Evolutionary conservation across 169 alveolate genomes (phyloP), one percentile per base, ranked within the genome.

Genomic region (Perkinsus chesapeaki): DNA sequence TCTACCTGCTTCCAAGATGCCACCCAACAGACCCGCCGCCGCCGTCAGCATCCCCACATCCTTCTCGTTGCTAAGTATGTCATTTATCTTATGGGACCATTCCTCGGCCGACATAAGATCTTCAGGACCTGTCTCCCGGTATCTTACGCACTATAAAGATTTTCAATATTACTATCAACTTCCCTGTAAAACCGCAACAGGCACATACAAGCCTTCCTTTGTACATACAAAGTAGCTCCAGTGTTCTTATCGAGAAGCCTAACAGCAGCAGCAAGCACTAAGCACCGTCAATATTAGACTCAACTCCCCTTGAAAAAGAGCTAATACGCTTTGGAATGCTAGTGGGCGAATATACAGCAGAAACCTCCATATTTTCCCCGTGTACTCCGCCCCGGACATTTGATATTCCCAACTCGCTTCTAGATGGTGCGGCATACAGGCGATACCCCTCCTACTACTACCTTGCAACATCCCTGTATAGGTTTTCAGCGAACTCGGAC

Each of bases 401-500:
- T n/a, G n/a, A n/a, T n/a, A n/a, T n/a, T n/a, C n/a, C n/a, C n/a
- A n/a, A n/a, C n/a, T n/a, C n/a, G n/a, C n/a, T n/a, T n/a, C n/a
- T n/a, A n/a, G n/a, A n/a, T n/a, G n/a, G n/a, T n/a, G n/a, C n/a
- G n/a, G n/a, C n/a, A n/a, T n/a, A n/a, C n/a, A 31, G 94, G 92
- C 34, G 93, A 39, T 48, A 43, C 7, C 37, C 60, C 93, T 3
- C 95, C 92, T 10, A 95, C 73, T 3, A 95, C 96, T 39, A 96
- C 93, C 92, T 91, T 95, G 47, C 95, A 73, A 97, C 94, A 60
- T 96, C 98, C n/a, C 95, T 94, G 92, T 95, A 95, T 47, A 97
- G 94, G 47, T 95, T 93, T 48, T 96, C 98, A 20, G 95, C 95
- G 23, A 97, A 72, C 38, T 96, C 97, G 47, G 91, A 95, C 91